phyloP scores from a whole-genome alignment of 495 filamentous ascomycete genomes.

The Staphylotrichum longicolle region DNA sequence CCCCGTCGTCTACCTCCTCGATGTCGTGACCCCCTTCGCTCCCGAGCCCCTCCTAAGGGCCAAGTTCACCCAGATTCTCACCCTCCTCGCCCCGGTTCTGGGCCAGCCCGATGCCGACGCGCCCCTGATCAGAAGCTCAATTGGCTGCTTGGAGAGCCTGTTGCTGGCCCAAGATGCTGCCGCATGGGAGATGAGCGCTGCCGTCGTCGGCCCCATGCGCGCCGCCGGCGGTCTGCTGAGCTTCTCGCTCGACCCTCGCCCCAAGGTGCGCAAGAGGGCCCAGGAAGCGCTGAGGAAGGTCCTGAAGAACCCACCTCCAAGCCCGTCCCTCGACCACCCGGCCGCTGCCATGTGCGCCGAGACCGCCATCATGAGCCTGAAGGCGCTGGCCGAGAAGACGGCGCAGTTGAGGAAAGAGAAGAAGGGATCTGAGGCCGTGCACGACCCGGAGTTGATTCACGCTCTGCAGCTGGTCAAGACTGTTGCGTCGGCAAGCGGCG shows the following conservation, averaged over 20 bases:
- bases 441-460: conserved; percentile 85
- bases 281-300: conserved; percentile 85
- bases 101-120: conserved; percentile 80
- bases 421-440: conserved; percentile 58
- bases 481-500: conserved; percentile 77
- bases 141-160: conserved; percentile 86
- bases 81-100: conserved; percentile 77
- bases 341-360: conserved; percentile 95
- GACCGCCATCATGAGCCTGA: conserved; percentile 72
- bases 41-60: conserved; percentile 81
- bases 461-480: conserved; percentile 87
- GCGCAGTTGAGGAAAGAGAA: conserved; percentile 63
- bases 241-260: conserved; percentile 80
- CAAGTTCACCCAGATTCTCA: conserved; percentile 91
- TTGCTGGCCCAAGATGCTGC: conserved; percentile 81
- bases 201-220: conserved; percentile 80
- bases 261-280: conserved; percentile 92
- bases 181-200: conserved; percentile 82
- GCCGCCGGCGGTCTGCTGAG: conserved; percentile 83
- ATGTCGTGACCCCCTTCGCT: conserved; percentile 77
- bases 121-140: conserved; percentile 79
- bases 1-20: conserved; percentile 93
- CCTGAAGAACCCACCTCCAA: conserved; percentile 78
- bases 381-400: conserved; percentile 60
- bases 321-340: conserved; percentile 87